Evolutionary conservation across 495 filamentous ascomycete species (phyloP).

Genomic region (Penicillium coffeae): DNA sequence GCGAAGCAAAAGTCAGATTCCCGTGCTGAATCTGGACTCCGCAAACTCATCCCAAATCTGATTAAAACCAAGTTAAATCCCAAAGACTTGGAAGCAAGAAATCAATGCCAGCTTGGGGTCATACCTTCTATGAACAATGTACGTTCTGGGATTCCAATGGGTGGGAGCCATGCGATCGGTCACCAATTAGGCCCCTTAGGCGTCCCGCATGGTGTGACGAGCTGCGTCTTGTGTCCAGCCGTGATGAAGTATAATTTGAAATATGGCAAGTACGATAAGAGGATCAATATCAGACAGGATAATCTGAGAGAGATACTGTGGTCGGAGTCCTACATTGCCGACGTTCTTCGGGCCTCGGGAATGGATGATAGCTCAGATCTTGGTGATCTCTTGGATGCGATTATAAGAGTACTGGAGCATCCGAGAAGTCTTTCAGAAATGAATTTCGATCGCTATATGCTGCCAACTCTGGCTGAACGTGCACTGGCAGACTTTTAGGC

Average conservation of each 20-base stretch:
- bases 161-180: background rate
- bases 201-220: background rate
- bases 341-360: background rate
- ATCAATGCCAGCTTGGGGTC: background rate
- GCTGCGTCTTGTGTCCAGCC: background rate
- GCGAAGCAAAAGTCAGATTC: background rate
- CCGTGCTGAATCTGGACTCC: background rate
- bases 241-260: background rate
- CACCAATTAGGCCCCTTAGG: background rate
- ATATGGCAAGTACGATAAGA: background rate
- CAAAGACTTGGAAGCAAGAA: background rate
- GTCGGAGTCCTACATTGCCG: background rate
- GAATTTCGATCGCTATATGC: background rate
- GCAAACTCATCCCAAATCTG: background rate
- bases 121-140: background rate
- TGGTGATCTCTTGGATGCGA: background rate
- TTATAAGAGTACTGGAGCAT: background rate
- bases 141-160: background rate
- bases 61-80: background rate
- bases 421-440: background rate
- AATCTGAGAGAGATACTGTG: background rate
- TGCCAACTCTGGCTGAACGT: background rate
- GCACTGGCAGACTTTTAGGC: background rate
- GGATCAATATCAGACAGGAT: background rate
- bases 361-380: background rate